Base-by-base conservation (phyloP, 2,329 filamentous ascomycete genomes). In the Byssothecium circinans region DNA sequence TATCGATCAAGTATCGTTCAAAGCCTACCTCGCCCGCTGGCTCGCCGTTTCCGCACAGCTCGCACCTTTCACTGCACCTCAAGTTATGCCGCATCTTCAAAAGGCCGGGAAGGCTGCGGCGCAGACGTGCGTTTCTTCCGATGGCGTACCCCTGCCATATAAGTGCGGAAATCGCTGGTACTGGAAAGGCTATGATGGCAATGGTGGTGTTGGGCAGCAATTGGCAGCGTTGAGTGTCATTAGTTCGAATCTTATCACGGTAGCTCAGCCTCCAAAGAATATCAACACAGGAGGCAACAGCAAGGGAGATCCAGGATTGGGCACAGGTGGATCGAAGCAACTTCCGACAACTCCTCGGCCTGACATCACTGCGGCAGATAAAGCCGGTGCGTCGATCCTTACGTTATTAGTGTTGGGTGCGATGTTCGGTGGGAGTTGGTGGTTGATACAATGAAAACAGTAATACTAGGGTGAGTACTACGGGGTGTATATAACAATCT, bases 161-260 rank as follows among this genome's bases (percentile, higher is more conserved):
- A 55, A 57, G 27, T 78, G 76, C 57, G 75, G 75, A 3, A 73
- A 69, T 29, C 64, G 67, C 14, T 78, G 75, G 75, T 69, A 61
- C 43, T 65, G 60, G 15, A 51, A 60, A 6, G 60, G 53, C 1
- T 75, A 72, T 54, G 80, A 82, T 57, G 72, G 75, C 3, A 68
- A 65, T 1, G 62, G 65, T 10, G 80, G 81, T 7, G 79, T 81
- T 1, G 80, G 80, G 2, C 77, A 83, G 62, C 77, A 82, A 65
- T 81, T 84, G 78, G 76, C 74, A 40, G 80, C 78, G 0, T 69
- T 84, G 6, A 78, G 78, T 39, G 74, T 78, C 39, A 75, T 83
- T 42, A 66, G 74, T 46, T 74, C 72, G 23, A 70, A 73, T 42
- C 57, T 77, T 32, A 67, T 78, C 23, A 39, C 61, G 6, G 46